These are phyloP conservation scores for Helotiales sp. DNA, from an alignment of 2,329 filamentous ascomycete species.

Conservation along the genomic window DNA sequence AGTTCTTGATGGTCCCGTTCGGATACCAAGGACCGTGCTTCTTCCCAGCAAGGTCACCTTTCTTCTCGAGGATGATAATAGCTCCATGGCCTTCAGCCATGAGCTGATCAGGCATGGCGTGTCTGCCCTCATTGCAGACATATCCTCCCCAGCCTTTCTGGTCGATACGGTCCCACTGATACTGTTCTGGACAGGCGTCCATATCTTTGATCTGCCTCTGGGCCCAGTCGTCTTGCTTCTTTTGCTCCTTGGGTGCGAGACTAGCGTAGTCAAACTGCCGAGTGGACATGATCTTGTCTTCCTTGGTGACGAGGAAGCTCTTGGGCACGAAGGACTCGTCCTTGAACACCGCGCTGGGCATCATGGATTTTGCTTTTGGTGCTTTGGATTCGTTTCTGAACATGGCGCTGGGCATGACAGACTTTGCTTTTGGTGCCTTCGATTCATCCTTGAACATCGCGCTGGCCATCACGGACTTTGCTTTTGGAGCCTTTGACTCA, in stretches of 20 bases:
- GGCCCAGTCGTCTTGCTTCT: slow-evolving; percentile 15
- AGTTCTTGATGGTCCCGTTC: neutral
- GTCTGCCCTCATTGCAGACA: slow-evolving; percentile 62
- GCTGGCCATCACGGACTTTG: neutral
- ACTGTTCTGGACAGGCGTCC: slow-evolving; percentile 54
- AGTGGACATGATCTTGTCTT: slow-evolving; percentile 11
- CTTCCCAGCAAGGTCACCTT: neutral
- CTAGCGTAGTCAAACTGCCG: neutral
- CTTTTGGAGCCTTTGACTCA: neutral
- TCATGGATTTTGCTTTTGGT: neutral
- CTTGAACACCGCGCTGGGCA: neutral
- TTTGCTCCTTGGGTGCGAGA: slow-evolving; percentile 10
- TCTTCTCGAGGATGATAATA: neutral
- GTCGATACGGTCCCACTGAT: slow-evolving; percentile 64
- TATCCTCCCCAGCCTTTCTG: slow-evolving; percentile 51
- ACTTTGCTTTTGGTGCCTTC: neutral
- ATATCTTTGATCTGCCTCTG: slow-evolving; percentile 47
- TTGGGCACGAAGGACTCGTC: neutral
- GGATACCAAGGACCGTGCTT: neutral
- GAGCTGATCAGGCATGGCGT: slow-evolving; percentile 54
- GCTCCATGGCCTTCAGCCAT: slow-evolving; percentile 32
- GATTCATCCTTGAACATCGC: neutral
- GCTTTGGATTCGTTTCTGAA: neutral
- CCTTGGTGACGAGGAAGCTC: neutral
- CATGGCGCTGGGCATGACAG: neutral